Evolutionary conservation across 257 asterid genomes (phyloP).

Genomic region (Solanum chilense): DNA sequence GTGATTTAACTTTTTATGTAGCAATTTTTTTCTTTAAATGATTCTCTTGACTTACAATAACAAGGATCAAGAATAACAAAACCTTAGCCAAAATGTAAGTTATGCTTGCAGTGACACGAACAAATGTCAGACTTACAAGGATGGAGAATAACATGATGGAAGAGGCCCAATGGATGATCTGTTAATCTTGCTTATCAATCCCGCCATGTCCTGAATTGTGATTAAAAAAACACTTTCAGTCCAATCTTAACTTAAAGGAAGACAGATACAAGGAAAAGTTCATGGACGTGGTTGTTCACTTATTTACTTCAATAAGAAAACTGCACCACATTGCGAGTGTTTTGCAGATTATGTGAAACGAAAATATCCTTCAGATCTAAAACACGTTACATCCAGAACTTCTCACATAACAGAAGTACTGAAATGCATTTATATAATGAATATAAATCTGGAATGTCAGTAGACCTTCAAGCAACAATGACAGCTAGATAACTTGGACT

Average conservation of each 20-base stretch:
- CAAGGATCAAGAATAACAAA: neutral
- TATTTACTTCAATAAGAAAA: neutral
- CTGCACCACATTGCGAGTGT: neutral
- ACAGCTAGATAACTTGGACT: neutral
- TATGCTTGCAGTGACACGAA: neutral
- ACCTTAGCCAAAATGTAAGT: neutral
- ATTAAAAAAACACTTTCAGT: neutral
- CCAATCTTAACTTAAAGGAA: neutral
- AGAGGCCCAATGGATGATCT: conserved; percentile 96
- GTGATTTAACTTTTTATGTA: neutral
- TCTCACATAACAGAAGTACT: neutral
- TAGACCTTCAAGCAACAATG: neutral
- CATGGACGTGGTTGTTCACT: neutral
- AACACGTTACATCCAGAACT: neutral
- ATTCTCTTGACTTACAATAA: neutral
- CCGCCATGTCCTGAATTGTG: conserved; percentile 94
- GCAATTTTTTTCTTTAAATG: neutral
- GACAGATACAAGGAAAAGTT: neutral
- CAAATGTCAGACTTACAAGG: conserved; percentile 51
- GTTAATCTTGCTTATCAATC: conserved; percentile 91
- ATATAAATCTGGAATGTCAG: neutral
- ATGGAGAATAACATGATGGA: conserved; percentile 96
- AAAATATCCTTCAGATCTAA: neutral
- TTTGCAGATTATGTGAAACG: neutral
- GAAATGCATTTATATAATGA: neutral